Base-by-base conservation (phyloP, 192 early-diverging fungal species). In the Backusella macrospora region DNA sequence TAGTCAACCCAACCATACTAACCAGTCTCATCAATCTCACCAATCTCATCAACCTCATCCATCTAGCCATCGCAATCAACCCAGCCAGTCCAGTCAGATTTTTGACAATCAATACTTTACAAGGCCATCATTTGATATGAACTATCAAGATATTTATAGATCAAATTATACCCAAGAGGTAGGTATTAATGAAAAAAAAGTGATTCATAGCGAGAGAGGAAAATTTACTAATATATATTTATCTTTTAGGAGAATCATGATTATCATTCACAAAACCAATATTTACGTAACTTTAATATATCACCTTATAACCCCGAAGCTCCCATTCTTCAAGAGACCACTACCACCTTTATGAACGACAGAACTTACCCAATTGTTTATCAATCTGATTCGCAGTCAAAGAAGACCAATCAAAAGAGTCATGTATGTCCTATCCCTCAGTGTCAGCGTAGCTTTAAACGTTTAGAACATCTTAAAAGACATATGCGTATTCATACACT, bases 401-500 rank as follows among this genome's bases (percentile, higher is more conserved):
- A 46, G 5, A 42, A 42, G 45, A 23, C 18, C 5, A 46, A 44
- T 13, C 26, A 43, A 37, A 75, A 74, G 47, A 21, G 26, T 5
- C 80, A 82, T 62, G 48, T 76, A 21, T 82, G 80, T 49, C 76
- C 63, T 23, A 62, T 78, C 0, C 21, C 46, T 39, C 64, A 75
- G 44, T 90, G 88, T 62, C 79, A 75, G 1, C 80, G 85, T 62
- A 77, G 83, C 8, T 95, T 95, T 76, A 93, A 95, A 75, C 88
- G 92, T 48, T 85, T 88, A 65, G 92, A 94, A 75, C 93, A 95
- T 72, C 84, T 95, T n/a, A 88, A 90, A 65, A 80, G 93, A 23
- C 93, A 95, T 79, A 86, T 87, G 77, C 87, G 94, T 16, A 82
- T 77, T 37, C 92, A 93, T 73, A 89, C 90, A 14, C 80, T 87